Conservation (phyloP, 106 monocot genomes). For the Acorus gramineus region DNA sequence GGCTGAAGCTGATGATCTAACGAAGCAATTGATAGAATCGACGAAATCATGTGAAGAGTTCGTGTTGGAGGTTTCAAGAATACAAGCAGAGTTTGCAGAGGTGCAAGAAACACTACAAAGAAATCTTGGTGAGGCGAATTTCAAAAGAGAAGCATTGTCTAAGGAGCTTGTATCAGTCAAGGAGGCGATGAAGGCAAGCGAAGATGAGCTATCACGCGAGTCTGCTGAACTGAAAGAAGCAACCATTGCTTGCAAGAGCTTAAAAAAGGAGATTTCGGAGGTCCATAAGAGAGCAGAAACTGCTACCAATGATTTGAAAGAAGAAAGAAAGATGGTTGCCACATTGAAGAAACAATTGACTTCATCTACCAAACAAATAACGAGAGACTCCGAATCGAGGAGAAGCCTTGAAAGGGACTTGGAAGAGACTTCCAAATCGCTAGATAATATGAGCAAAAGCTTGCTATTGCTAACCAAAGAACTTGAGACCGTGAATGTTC, state of each 20-base stretch:
- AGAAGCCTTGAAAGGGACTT: constrained; percentile 51
- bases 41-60: constrained; percentile 23
- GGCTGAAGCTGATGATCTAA: constrained; percentile 33
- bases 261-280: constrained; percentile 62
- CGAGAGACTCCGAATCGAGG: constrained; percentile 42
- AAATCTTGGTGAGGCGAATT: constrained; percentile 50
- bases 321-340: constrained; percentile 48
- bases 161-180: constrained; percentile 44
- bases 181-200: constrained; percentile 29
- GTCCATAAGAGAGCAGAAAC: constrained; percentile 42
- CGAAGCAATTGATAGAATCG: constrained; percentile 27
- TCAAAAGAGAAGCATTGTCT: constrained; percentile 31
- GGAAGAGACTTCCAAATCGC: constrained; percentile 63
- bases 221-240: constrained; percentile 38
- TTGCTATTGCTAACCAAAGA: constrained; percentile 54
- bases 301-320: constrained; percentile 31
- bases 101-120: constrained; percentile 23
- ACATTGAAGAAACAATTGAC: constrained; percentile 52
- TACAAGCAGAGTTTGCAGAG: constrained; percentile 35
- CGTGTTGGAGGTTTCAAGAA: constrained; percentile 18
- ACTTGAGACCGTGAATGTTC: constrained; percentile 41
- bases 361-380: constrained; percentile 34
- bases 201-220: constrained; percentile 33
- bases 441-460: constrained; percentile 62
- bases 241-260: constrained; percentile 33